phyloP scores from a whole-genome alignment of 768 basidiomycete species.

The Paxillus ammoniavirescens region DNA sequence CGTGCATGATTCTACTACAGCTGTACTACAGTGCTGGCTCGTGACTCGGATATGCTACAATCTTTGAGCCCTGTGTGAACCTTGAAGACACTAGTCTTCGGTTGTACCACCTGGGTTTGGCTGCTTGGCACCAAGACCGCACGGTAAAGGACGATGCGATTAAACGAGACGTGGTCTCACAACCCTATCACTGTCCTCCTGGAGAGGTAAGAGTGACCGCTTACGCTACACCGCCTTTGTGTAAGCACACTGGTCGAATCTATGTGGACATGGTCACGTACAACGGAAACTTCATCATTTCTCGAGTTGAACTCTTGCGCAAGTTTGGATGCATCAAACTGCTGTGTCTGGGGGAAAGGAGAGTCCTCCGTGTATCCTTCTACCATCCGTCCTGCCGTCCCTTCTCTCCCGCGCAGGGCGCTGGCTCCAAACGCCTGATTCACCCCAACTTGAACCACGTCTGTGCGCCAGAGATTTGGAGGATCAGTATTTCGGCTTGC shows the following conservation, averaged over 20 bases:
- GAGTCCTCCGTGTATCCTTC: background rate
- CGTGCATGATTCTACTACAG: too few species aligned
- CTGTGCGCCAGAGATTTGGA: background rate
- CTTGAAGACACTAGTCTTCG: too few species aligned
- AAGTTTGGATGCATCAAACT: constrained; percentile 13
- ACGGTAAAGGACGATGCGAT: background rate
- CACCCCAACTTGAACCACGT: background rate
- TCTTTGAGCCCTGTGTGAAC: too few species aligned
- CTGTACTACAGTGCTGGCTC: too few species aligned
- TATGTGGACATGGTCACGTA: background rate
- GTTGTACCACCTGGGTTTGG: too few species aligned
- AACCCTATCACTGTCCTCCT: background rate
- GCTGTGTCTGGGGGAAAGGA: background rate
- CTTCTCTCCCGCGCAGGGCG: constrained; percentile 22
- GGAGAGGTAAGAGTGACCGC: constrained; percentile 9
- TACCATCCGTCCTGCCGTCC: background rate
- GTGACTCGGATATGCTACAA: too few species aligned
- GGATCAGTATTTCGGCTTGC: constrained; percentile 11
- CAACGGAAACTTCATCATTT: constrained; percentile 5
- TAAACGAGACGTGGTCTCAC: constrained; percentile 13
- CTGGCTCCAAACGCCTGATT: constrained; percentile 41
- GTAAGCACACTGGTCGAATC: constrained; percentile 4
- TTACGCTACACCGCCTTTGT: constrained; percentile 7
- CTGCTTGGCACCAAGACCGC: too few species aligned
- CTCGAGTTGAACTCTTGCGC: constrained; percentile 12